phyloP scores from a whole-genome alignment of 441 rosid species.

The Jatropha multifida region DNA sequence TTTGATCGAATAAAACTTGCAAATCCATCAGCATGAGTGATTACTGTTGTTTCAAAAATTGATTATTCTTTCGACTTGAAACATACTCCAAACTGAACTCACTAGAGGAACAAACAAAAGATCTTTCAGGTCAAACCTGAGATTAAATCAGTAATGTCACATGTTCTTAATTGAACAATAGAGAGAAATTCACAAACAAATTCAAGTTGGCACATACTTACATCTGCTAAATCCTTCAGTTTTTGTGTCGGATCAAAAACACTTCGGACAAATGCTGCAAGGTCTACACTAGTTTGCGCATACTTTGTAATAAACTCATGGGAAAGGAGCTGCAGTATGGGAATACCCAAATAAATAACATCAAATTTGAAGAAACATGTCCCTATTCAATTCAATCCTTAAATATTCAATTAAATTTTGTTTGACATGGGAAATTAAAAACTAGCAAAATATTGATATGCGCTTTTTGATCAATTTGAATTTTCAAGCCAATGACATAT shows the following conservation, averaged over 20 bases:
- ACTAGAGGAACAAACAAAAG: not conserved
- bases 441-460: not conserved
- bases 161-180: not conserved
- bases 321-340: constrained; percentile 67
- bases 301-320: constrained; percentile 84
- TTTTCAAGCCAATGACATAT: not conserved
- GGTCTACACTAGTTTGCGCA: constrained; percentile 53
- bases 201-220: constrained; percentile 37
- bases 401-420: not conserved
- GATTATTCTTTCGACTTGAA: not conserved
- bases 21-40: not conserved
- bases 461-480: not conserved
- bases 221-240: constrained; percentile 95
- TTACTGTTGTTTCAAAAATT: not conserved
- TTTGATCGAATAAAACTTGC: not conserved
- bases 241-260: constrained; percentile 85
- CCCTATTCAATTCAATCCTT: not conserved
- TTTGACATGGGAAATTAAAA: not conserved
- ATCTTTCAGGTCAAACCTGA: not conserved
- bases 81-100: too few relatives aligned
- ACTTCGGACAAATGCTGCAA: constrained; percentile 70
- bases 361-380: not conserved
- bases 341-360: constrained; percentile 8
- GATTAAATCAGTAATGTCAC: not conserved
- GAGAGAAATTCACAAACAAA: not conserved